Evolutionary conservation across 331 rosid species (phyloP), one percentile per base, ranked within the genome.

Genomic region (Malus hybrid): DNA sequence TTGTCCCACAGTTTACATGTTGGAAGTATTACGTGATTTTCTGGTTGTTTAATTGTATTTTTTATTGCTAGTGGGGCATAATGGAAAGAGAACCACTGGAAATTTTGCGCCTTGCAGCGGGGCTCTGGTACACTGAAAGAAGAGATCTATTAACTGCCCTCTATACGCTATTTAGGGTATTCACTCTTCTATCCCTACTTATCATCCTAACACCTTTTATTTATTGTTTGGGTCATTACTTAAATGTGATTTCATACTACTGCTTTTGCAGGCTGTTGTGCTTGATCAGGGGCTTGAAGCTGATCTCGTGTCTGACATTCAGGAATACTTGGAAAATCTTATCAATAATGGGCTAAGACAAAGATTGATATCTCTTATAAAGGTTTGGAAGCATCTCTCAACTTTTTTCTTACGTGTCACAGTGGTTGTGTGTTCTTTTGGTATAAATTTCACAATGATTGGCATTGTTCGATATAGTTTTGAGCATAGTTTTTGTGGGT

Each of bases 51-150:
- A 50, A 5, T 39, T 60, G 72, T 65, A 10, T 63, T 62, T 79
- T 59, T 66, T 13, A 54, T 85, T 42, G 68, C 6, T 55, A 94
- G 98, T 88, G 98, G 97, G 93, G 93, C 76, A 83, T 94, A 84
- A 86, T 90, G 96, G 97, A 93, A 73, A 87, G 98, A 77, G 97
- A 94, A 34, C 95, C 95, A 55, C 66, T 79, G 60, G 98, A 94
- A 76, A 81, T 91, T 82, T 65, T 88, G 74, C 93, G 92, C 67
- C 97, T 94, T 82, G 80, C 98, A 46, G 91, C 95, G 0, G 98
- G 98, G 71, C 95, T 94, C 50, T 94, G 93, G 96, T 94, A 94
- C 84, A 90, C 96, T 10, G 95, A 94, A 85, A 94, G 98, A 86
- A 90, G 98, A 80, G 91, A 94, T 86, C 79, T 90, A 73, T 78